Conservation (phyloP, 2,329 filamentous ascomycete species). For the Colletotrichum sansevieriae region DNA sequence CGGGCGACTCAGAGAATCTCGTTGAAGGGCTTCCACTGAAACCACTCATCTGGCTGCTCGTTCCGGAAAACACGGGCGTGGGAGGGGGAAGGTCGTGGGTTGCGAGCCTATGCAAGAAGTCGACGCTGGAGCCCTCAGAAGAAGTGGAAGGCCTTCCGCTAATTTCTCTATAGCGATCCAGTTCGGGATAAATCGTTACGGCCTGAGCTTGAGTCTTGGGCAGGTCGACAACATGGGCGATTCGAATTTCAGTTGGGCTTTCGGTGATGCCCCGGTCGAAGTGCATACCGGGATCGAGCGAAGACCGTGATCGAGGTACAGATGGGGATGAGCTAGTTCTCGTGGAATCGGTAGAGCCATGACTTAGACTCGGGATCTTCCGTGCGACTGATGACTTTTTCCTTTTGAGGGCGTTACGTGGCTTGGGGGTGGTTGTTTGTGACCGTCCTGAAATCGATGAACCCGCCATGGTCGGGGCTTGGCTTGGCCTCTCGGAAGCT, state of each 20-base stretch:
- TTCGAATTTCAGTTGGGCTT: constrained; percentile 59
- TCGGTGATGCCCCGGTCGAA: constrained; percentile 58
- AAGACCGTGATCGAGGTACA: constrained; percentile 53
- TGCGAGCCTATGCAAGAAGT: constrained; percentile 68
- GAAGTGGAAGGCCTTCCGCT: constrained; percentile 52
- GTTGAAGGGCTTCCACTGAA: constrained; percentile 81
- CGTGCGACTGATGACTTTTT: constrained; percentile 63
- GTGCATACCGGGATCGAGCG: constrained; percentile 53
- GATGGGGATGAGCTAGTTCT: constrained; percentile 60
- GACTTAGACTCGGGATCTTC: constrained; percentile 50
- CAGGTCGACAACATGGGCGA: constrained; percentile 58
- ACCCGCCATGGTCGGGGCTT: constrained; percentile 50
- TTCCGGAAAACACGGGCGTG: constrained; percentile 72
- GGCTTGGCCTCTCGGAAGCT: constrained; percentile 50
- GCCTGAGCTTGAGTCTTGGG: constrained; percentile 54
- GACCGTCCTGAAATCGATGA: constrained; percentile 52
- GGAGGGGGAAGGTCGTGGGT: constrained; percentile 77
- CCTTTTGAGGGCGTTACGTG: constrained; percentile 61
- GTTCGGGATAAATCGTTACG: constrained; percentile 68
- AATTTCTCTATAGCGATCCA: constrained; percentile 70
- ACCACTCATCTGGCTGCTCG: constrained; percentile 67
- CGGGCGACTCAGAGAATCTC: constrained; percentile 79
- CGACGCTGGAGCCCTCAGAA: constrained; percentile 53
- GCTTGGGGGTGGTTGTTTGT: constrained; percentile 49
- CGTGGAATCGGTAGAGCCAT: constrained; percentile 52